Evolutionary conservation across 176 grass and related monocot species (phyloP), one percentile per base, ranked within the genome.

Genomic region (Aegilops umbellulata): DNA sequence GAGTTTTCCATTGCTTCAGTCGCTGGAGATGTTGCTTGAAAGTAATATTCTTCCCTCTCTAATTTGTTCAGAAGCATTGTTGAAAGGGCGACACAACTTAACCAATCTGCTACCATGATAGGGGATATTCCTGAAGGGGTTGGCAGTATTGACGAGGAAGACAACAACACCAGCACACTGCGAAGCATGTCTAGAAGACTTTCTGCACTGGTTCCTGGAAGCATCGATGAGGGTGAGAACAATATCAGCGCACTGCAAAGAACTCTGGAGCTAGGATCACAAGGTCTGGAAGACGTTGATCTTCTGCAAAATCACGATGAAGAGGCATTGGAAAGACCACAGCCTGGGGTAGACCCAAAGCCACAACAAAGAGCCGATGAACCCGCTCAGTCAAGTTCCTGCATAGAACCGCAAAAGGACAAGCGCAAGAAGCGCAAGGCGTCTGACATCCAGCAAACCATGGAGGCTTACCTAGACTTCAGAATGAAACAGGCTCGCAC

Each of bases 41-140:
- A 77, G 89, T 87, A 87, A 46, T 8, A 60, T 34, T 41, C 46
- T 65, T 24, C 38, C 26, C 27, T 51, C 36, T 84, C 20, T 38
- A 65, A 73, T 73, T 39, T 19, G 53, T 65, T 83, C 44, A 74
- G 16, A 65, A 57, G 6, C 64, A 70, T 82, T 82, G 27, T 13
- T 19, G 55, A 46, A 32, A 76, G 46, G 8, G 9, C 8, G 7
- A 22, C 46, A 12, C 46, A 10, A 13, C 26, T 57, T 76, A 76
- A 74, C 49, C 24, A 74, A 65, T 41, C 19, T 83, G 42, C 58
- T 47, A 73, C 44, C 10, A 4, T 73, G 10, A 57, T 74, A 87
- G 89, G 89, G 64, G 83, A 82, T 65, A 90, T 86, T 83, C 65
- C 80, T 79, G 89, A 90, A 74, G 89, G 84, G 6, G 41, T 73